Conservation (phyloP, 1,284 basidiomycete genomes). For the Amylostereum areolatum region DNA sequence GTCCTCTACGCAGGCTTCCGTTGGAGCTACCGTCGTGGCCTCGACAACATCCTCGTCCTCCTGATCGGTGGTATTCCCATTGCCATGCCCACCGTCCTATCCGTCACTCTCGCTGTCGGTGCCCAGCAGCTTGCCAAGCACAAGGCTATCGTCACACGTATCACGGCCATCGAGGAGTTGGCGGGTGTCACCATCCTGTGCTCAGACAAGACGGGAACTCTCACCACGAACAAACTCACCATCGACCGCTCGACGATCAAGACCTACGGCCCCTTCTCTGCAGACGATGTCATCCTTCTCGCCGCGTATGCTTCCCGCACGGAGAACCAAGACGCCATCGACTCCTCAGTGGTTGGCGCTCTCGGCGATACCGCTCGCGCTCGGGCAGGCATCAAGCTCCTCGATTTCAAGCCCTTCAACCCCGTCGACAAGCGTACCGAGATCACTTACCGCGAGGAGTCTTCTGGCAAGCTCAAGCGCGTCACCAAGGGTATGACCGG, state of each 20-base stretch:
- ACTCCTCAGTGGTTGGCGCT: slow-evolving; percentile 80
- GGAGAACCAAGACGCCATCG: slow-evolving; percentile 98
- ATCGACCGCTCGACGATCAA: slow-evolving; percentile 92
- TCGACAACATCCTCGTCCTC: slow-evolving; percentile 94
- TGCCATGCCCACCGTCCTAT: slow-evolving; percentile 96
- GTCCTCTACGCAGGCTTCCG: slow-evolving; percentile 85
- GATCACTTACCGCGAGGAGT: slow-evolving; percentile 94
- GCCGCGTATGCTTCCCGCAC: slow-evolving; percentile 95
- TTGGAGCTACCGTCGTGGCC: slow-evolving; percentile 88
- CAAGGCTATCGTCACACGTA: slow-evolving; percentile 97
- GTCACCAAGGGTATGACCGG: slow-evolving; percentile 99
- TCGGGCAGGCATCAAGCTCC: slow-evolving; percentile 88
- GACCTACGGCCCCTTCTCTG: slow-evolving; percentile 85
- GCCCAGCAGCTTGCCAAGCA: slow-evolving; percentile 97
- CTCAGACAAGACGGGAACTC: slow-evolving; percentile 96
- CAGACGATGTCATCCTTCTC: slow-evolving; percentile 88
- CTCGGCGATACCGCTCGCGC: slow-evolving; percentile 71
- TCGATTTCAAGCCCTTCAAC: slow-evolving; percentile 99
- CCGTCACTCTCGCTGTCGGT: slow-evolving; percentile 95
- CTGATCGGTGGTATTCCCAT: slow-evolving; percentile 99
- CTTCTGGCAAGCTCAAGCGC: slow-evolving; percentile 92
- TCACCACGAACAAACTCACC: slow-evolving; percentile 98
- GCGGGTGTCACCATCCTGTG: slow-evolving; percentile 96
- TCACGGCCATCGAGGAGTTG: slow-evolving; percentile 96
- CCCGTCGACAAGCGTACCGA: slow-evolving; percentile 99